Evolutionary conservation across 768 basidiomycete species (phyloP).

Genomic region (Lentinula sp.): DNA sequence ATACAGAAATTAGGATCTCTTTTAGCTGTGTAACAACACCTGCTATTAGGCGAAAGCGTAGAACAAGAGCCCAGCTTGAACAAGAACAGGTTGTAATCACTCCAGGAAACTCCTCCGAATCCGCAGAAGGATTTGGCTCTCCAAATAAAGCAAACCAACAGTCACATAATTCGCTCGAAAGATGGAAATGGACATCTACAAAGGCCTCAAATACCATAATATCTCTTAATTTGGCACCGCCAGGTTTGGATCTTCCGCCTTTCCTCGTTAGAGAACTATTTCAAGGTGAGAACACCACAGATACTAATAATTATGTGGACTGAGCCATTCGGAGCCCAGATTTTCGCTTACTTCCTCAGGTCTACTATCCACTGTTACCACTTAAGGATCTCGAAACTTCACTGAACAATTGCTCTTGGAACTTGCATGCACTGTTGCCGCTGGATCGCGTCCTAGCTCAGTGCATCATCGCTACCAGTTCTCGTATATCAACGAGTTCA

Average conservation of each 20-base stretch:
- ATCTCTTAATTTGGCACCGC: not conserved
- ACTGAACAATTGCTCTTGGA: slow-evolving; percentile 1
- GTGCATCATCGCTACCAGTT: slow-evolving; percentile 8
- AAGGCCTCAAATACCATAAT: not conserved
- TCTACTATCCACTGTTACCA: slow-evolving; percentile 3
- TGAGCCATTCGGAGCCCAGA: not conserved
- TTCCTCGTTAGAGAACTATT: slow-evolving; percentile 4
- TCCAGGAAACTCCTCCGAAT: not conserved
- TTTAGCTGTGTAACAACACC: slow-evolving; percentile 10
- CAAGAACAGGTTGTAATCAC: not conserved
- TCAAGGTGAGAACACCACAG: not conserved
- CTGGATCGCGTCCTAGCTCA: slow-evolving; percentile 8
- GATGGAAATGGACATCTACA: not conserved
- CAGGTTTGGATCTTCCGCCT: not conserved
- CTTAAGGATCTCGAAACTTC: not conserved
- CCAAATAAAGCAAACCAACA: too few relatives aligned
- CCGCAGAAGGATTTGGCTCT: not conserved
- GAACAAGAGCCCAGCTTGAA: not conserved
- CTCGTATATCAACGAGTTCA: slow-evolving; percentile 4
- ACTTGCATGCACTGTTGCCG: slow-evolving; percentile 2
- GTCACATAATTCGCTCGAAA: not conserved
- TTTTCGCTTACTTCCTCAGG: not conserved
- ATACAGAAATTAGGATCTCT: not conserved
- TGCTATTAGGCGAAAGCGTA: not conserved
- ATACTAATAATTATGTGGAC: too few relatives aligned